These are phyloP conservation scores for Cercophora sp. DNA, from an alignment of 495 filamentous ascomycete species.

Conservation along the genomic window DNA sequence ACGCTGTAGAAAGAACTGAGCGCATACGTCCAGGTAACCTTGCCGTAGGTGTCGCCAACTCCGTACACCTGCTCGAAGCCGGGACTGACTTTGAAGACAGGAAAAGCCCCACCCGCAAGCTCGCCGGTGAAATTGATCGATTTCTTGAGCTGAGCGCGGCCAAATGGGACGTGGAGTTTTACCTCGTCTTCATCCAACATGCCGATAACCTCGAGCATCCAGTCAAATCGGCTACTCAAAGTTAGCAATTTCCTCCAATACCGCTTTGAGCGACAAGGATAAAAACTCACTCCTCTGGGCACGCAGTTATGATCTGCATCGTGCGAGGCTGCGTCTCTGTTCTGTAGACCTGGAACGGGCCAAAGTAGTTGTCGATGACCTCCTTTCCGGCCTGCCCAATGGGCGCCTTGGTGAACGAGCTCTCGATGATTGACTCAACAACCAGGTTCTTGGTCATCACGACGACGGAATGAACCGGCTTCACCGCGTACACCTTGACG, in stretches of 20 bases:
- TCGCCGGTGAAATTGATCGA: too few species aligned
- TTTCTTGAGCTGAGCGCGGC: too few species aligned
- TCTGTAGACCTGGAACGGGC: conserved; percentile 8
- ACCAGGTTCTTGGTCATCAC: conserved; percentile 7
- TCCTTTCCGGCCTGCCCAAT: not conserved
- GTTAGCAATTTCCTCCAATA: too few species aligned
- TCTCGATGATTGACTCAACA: conserved; percentile 15
- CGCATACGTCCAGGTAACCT: not conserved
- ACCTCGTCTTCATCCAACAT: not conserved
- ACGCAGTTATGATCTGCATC: conserved; percentile 31
- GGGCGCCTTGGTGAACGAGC: not conserved
- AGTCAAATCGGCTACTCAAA: conserved; percentile 18
- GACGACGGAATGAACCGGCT: not conserved
- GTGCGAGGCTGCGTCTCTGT: conserved; percentile 12
- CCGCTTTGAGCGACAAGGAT: not conserved
- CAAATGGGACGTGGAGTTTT: too few species aligned
- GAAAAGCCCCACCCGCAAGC: not conserved
- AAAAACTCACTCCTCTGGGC: conserved; percentile 16
- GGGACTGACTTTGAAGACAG: not conserved
- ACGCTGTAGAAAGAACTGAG: not conserved
- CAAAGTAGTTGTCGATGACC: conserved; percentile 2
- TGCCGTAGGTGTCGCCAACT: not conserved
- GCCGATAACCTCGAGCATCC: conserved; percentile 18
- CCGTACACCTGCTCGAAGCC: conserved; percentile 9
- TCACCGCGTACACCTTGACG: too few species aligned